Conservation (phyloP, 2,329 filamentous ascomycete species). For the Fusarium haematococcum region DNA sequence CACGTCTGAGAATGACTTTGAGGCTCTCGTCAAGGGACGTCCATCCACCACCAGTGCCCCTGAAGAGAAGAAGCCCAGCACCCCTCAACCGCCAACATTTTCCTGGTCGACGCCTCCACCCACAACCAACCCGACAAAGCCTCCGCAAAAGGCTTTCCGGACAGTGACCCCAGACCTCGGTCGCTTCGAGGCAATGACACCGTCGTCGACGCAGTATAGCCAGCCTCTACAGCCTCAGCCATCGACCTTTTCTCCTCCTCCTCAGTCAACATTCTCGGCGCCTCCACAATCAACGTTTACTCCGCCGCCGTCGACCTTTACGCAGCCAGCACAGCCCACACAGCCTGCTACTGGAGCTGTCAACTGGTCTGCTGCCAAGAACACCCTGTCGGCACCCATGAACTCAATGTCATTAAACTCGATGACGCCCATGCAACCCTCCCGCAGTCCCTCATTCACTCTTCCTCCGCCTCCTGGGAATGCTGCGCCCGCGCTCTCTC, state of each 20-base stretch:
- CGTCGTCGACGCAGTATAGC: slow-evolving; percentile 72
- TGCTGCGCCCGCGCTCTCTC: slow-evolving; percentile 43
- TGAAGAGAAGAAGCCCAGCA: slow-evolving; percentile 45
- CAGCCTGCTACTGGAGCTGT: slow-evolving; percentile 51
- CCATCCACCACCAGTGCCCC: slow-evolving; percentile 42
- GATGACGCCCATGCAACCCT: slow-evolving; percentile 63
- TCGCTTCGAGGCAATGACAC: slow-evolving; percentile 66
- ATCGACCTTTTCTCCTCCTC: not conserved
- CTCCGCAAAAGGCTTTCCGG: slow-evolving; percentile 56
- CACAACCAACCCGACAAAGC: slow-evolving; percentile 49
- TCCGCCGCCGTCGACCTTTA: not conserved
- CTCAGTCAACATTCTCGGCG: slow-evolving; percentile 29
- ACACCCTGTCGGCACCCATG: slow-evolving; percentile 58
- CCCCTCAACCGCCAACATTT: slow-evolving; percentile 64
- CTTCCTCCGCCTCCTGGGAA: slow-evolving; percentile 65
- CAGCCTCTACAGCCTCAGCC: slow-evolving; percentile 65
- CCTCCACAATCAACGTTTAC: slow-evolving; percentile 34
- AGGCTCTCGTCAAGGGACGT: slow-evolving; percentile 84
- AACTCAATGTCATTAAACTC: slow-evolving; percentile 50
- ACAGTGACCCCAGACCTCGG: slow-evolving; percentile 71
- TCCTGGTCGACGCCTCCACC: slow-evolving; percentile 73
- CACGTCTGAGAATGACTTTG: slow-evolving; percentile 79
- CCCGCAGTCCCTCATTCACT: slow-evolving; percentile 64
- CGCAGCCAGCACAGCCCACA: slow-evolving; percentile 32
- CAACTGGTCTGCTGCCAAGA: slow-evolving; percentile 65